A percentile compares a stretch with the other conserved stretches of the same genome.
phyloP scores from a whole-genome alignment of 495 filamentous ascomycete species.

The Xylaria venustula region DNA sequence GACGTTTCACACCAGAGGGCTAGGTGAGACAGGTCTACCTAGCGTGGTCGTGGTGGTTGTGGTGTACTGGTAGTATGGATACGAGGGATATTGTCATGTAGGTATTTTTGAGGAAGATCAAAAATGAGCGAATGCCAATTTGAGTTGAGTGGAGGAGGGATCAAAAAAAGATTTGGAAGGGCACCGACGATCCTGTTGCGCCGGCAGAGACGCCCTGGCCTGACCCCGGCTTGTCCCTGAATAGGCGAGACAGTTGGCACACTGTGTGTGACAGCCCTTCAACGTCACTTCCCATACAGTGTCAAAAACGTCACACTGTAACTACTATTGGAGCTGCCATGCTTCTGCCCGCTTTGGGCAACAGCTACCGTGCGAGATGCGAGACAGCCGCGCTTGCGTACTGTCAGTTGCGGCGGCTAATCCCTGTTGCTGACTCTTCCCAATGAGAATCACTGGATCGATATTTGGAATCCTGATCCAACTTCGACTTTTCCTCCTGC shows the following conservation, averaged over 20 bases:
- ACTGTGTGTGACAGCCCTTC: conserved; percentile 5
- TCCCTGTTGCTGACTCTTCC: conserved; percentile 19
- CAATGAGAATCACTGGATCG: neutral
- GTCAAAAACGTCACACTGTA: too few relatives aligned
- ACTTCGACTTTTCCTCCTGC: neutral
- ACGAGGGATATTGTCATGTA: too few relatives aligned
- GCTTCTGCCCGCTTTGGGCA: neutral
- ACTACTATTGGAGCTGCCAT: neutral
- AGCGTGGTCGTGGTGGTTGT: neutral
- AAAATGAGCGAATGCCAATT: neutral
- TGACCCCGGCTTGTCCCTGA: neutral
- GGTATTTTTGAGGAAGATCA: too few relatives aligned
- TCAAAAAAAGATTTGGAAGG: conserved; percentile 13
- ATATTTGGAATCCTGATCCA: conserved; percentile 19
- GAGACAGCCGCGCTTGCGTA: conserved; percentile 4
- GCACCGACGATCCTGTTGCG: conserved; percentile 1
- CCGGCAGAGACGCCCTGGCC: neutral
- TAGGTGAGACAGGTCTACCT: neutral
- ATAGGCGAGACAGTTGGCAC: neutral
- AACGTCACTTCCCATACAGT: too few relatives aligned
- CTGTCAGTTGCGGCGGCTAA: conserved; percentile 13
- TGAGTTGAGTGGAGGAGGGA: neutral
- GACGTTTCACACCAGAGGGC: neutral
- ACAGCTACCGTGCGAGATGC: neutral
- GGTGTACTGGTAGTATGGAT: too few relatives aligned